phyloP scores from a whole-genome alignment of 2,329 filamentous ascomycete genomes.

The Fusarium palustre region DNA sequence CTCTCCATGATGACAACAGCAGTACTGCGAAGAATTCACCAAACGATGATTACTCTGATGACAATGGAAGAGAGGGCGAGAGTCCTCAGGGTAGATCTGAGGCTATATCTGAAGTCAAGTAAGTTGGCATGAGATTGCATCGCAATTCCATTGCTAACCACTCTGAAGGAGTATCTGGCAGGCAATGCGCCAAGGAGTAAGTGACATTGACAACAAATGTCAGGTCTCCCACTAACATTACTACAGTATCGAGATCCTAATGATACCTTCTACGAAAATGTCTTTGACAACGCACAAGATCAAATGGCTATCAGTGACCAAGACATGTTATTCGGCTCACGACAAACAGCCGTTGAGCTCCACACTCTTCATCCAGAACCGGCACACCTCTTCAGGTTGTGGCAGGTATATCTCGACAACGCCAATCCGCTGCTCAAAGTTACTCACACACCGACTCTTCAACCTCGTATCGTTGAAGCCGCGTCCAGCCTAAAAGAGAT shows the following conservation, averaged over 20 bases:
- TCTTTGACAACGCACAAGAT: constrained; percentile 61
- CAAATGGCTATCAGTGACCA: constrained; percentile 57
- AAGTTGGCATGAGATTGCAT: neutral
- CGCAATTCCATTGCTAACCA: neutral
- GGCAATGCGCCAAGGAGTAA: constrained; percentile 25
- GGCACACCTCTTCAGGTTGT: constrained; percentile 61
- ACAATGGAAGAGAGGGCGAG: constrained; percentile 15
- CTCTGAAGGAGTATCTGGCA: constrained; percentile 9
- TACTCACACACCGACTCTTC: constrained; percentile 66
- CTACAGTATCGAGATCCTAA: constrained; percentile 9
- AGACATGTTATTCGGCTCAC: constrained; percentile 65
- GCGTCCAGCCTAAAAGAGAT: constrained; percentile 56
- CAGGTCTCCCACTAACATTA: too few relatives aligned
- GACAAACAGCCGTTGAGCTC: constrained; percentile 56
- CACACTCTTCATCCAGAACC: constrained; percentile 62
- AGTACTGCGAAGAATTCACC: neutral
- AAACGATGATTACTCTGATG: constrained; percentile 9
- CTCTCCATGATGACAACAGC: constrained; percentile 47
- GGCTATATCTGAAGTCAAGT: constrained; percentile 30
- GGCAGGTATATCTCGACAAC: constrained; percentile 70
- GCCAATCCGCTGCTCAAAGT: constrained; percentile 70
- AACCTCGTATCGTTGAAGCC: constrained; percentile 64
- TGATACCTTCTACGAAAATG: constrained; percentile 22
- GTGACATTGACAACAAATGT: too few relatives aligned
- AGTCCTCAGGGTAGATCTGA: neutral